These are phyloP conservation scores for Cyberlindnera americana DNA, from an alignment of 805 yeast species.

Conservation along the genomic window DNA sequence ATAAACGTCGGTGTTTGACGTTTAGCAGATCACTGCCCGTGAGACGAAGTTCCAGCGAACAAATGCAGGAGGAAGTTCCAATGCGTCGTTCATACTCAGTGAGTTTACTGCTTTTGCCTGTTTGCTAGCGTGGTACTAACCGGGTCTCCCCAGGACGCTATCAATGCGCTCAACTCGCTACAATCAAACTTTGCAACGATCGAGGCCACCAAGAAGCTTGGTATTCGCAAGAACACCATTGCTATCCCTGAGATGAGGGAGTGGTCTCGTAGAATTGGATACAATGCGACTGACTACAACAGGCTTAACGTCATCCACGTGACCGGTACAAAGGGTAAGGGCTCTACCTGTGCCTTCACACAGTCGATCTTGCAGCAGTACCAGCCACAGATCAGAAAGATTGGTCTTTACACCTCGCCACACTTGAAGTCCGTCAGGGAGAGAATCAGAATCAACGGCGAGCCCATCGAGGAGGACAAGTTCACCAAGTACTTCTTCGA, in stretches of 20 bases:
- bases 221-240: conserved; percentile 55
- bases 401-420: conserved; percentile 96
- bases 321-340: conserved; percentile 98
- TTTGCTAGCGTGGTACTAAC: conserved; percentile 1
- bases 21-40: too few species aligned
- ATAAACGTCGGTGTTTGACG: background rate
- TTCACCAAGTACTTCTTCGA: conserved; percentile 91
- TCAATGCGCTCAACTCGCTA: conserved; percentile 74
- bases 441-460: conserved; percentile 82
- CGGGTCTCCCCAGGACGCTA: conserved; percentile 57
- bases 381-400: conserved; percentile 43
- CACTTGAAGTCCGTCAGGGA: conserved; percentile 92
- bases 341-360: conserved; percentile 94
- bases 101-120: background rate
- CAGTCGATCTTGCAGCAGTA: conserved; percentile 76
- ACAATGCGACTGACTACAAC: conserved; percentile 63
- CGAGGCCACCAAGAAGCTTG: conserved; percentile 74
- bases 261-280: conserved; percentile 71
- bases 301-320: conserved; percentile 79
- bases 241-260: conserved; percentile 84
- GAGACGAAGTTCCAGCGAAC: too few species aligned
- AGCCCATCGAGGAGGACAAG: conserved; percentile 73
- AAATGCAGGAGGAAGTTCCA: conserved; percentile 1
- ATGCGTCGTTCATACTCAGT: conserved; percentile 21
- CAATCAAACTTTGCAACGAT: conserved; percentile 91